These are phyloP conservation scores for Phaffomyces antillensis DNA, from an alignment of 805 yeast genomes.

Conservation along the genomic window DNA sequence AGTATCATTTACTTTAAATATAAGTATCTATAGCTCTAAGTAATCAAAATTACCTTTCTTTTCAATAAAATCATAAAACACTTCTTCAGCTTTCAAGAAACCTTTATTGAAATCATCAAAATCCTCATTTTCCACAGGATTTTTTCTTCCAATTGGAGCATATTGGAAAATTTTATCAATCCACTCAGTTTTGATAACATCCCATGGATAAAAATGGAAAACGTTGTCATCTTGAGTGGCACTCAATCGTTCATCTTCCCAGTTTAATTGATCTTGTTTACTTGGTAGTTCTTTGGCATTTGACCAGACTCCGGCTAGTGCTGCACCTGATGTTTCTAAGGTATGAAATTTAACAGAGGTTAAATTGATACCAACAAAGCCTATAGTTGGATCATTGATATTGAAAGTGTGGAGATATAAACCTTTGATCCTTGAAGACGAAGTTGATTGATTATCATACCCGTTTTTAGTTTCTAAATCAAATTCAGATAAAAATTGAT, in stretches of 20 bases:
- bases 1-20: no score
- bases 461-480: slow-evolving; percentile 18
- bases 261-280: slow-evolving; percentile 29
- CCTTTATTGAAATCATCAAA: slow-evolving; percentile 4
- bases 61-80: slow-evolving; percentile 3
- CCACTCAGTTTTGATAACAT: slow-evolving; percentile 21
- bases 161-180: slow-evolving; percentile 21
- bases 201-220: slow-evolving; percentile 29
- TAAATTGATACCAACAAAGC: slow-evolving; percentile 32
- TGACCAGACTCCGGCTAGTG: slow-evolving; percentile 48
- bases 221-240: slow-evolving; percentile 16
- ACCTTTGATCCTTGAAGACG: slow-evolving; percentile 29
- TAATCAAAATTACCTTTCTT: neutral
- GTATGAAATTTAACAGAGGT: slow-evolving; percentile 41
- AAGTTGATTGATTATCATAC: slow-evolving; percentile 8
- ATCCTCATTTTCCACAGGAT: slow-evolving; percentile 23
- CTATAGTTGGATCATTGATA: slow-evolving; percentile 37
- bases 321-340: slow-evolving; percentile 42
- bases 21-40: neutral
- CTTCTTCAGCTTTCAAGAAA: slow-evolving; percentile 6
- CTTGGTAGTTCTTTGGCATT: slow-evolving; percentile 35
- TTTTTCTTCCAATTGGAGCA: slow-evolving; percentile 24
- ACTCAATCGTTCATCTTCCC: slow-evolving; percentile 25
- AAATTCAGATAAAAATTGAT: slow-evolving; percentile 26
- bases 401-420: slow-evolving; percentile 39